Evolutionary conservation across 2,329 filamentous ascomycete species (phyloP).

Genomic region (Ceratocystis lukuohia): DNA sequence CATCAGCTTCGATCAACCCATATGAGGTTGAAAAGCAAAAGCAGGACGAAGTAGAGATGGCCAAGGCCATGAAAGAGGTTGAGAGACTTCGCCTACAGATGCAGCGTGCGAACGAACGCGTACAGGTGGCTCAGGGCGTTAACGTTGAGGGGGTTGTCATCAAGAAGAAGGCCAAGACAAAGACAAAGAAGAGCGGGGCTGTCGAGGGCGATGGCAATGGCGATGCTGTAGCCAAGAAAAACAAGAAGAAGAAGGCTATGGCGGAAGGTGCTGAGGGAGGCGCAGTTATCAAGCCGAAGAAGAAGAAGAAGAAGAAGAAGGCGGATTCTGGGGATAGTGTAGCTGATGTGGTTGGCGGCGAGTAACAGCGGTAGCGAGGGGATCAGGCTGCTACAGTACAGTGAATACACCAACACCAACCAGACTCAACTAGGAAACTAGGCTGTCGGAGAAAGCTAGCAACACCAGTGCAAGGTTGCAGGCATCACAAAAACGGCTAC

Average conservation of each 20-base stretch:
- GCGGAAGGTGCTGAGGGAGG: constrained; percentile 14
- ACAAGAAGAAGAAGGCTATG: constrained; percentile 20
- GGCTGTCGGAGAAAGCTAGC: no score
- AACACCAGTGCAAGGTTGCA: no score
- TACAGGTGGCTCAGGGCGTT: constrained; percentile 57
- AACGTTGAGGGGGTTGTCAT: constrained; percentile 52
- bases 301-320: constrained; percentile 39
- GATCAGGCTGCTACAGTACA: background rate
- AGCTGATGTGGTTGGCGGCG: background rate
- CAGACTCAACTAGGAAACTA: no score
- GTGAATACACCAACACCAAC: background rate
- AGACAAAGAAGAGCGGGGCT: constrained; percentile 21
- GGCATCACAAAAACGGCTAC: background rate
- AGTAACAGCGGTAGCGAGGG: background rate
- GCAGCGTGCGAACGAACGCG: constrained; percentile 65
- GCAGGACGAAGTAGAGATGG: constrained; percentile 78
- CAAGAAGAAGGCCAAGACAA: constrained; percentile 37
- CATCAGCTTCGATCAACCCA: constrained; percentile 25
- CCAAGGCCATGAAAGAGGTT: constrained; percentile 73
- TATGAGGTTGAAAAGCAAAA: constrained; percentile 51
- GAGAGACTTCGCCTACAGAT: constrained; percentile 78
- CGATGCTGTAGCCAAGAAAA: constrained; percentile 14
- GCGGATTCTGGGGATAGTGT: background rate
- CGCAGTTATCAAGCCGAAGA: constrained; percentile 30
- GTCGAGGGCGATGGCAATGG: background rate